Base-by-base conservation (phyloP, 2,329 filamentous ascomycete species). In the Orbilia oligospora region DNA sequence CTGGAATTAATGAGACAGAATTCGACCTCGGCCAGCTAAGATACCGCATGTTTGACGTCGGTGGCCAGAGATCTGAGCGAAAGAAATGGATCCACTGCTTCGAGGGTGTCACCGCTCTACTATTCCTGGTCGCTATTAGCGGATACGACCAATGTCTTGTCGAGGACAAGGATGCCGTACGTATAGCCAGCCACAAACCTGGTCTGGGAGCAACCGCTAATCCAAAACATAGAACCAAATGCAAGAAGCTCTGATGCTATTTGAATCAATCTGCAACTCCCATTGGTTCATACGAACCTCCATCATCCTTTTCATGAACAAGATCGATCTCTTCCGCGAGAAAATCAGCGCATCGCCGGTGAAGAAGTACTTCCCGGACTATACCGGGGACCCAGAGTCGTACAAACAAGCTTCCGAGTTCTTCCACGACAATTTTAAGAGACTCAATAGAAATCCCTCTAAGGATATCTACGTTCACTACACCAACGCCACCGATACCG, bases 11-110 rank as follows among this genome's bases (percentile, higher is more conserved):
- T 64, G 95, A 98, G 85, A 97, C 94, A 1, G 89, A 95, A 80
- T 98, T 98, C 84, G 93, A 97, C 84, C 88, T 97, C 14, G 94
- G 94, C 79, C 91, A 95, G 83, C 89, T 97, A 82, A 97, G 94
- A 80, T 97, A 97, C 86, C 92, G 94, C 82, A 97, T 98, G 94
- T 97, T 97, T 85, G 94, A 97, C 83, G 94, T 97, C 56, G 94
- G 94, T 84, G 94, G 94, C 73, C 94, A 97, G 84, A 88, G 94
- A 82, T 97, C 94, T 30, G 94, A 97, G 85, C 91, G 94, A 80
- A 97, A 97, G 88, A 97, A 97, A 87, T 97, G 94, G 94, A 97
- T 97, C 80, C 94, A 97, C 84, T 96, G 94, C 83, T 97, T 97
- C 84, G 94, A 97, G 84, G 96, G 96, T 81, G 94, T 97, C 80